Evolutionary conservation across 768 basidiomycete species (phyloP), one percentile per base, ranked within the genome.

Genomic region (Mycena alexandri): DNA sequence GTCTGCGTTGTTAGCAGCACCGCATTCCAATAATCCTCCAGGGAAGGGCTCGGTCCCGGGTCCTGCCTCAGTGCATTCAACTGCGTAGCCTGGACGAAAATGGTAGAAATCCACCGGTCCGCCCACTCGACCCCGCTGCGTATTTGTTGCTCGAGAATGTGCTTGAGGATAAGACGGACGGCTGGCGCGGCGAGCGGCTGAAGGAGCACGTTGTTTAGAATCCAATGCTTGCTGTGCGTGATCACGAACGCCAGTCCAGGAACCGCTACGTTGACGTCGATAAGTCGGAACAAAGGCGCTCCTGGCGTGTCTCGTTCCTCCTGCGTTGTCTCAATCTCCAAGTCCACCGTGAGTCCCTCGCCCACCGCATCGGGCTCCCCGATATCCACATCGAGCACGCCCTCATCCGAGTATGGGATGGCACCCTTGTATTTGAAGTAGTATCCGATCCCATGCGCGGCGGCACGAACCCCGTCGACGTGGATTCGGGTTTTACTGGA

Each of bases 171-270:
- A 12, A 72, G 63, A 5, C 74, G 70, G 12, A 82, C 75, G 1
- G 76, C 43, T 0, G 81, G 78, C 7, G 77, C 78, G 0, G 79
- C 77, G 21, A 82, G 74, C 0, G 79, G 80, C 61, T 82, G 78
- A 21, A 82, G 65, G 8, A 81, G 50, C 11, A 78, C 50, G 25
- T 78, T 82, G 68, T 82, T 82, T 22, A 82, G 56, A 42, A 82
- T 75, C 80, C 80, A 82, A 55, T 83, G 81, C 54, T 76, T 74
- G 67, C 80, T 81, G 59, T 78, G 60, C 34, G 77, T 73, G 46
- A 84, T 73, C 50, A 66, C 65, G 57, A 82, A 77, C 5, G 69
- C 66, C 9, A 81, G 72, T 8, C 77, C 79, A 5, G 72, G 72
- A 29, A 80, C 53, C 19, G 73, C 47, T 1, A 76, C 74, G 25